Evolutionary conservation across 305 asterid species (phyloP).

Genomic region (Solanum hybrid): DNA sequence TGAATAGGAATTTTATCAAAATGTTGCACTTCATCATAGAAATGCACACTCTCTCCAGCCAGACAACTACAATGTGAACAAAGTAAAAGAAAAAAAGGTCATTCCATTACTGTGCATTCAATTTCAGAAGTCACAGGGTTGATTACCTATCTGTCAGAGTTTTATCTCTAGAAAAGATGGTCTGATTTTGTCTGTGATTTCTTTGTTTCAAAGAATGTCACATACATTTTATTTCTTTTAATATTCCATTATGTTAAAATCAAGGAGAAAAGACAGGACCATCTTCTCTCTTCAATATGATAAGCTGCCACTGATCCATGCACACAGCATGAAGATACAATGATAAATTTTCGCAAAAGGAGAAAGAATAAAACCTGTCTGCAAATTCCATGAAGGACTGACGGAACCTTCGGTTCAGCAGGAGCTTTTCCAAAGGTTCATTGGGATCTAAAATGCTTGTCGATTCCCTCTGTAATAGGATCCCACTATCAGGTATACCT

Average conservation of each 20-base stretch:
- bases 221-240: background rate
- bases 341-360: background rate
- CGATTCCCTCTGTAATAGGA: conserved; percentile 30
- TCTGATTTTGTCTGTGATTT: background rate
- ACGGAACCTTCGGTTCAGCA: conserved; percentile 50
- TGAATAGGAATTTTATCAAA: conserved; percentile 51
- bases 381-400: conserved; percentile 75
- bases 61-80: conserved; percentile 40
- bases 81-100: background rate
- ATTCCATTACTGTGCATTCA: background rate
- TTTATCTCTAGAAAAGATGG: background rate
- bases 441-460: conserved; percentile 32
- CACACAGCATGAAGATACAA: background rate
- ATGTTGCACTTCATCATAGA: conserved; percentile 73
- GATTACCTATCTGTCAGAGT: background rate
- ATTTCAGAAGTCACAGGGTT: background rate
- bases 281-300: background rate
- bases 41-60: conserved; percentile 86
- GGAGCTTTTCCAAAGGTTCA: conserved; percentile 73
- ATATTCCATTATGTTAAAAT: background rate
- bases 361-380: conserved; percentile 37
- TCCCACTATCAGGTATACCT: conserved; percentile 57
- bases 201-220: background rate
- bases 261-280: background rate
- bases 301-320: background rate